Base-by-base conservation (phyloP, 2,329 filamentous ascomycete species). In the Ophiostoma perfectum region DNA sequence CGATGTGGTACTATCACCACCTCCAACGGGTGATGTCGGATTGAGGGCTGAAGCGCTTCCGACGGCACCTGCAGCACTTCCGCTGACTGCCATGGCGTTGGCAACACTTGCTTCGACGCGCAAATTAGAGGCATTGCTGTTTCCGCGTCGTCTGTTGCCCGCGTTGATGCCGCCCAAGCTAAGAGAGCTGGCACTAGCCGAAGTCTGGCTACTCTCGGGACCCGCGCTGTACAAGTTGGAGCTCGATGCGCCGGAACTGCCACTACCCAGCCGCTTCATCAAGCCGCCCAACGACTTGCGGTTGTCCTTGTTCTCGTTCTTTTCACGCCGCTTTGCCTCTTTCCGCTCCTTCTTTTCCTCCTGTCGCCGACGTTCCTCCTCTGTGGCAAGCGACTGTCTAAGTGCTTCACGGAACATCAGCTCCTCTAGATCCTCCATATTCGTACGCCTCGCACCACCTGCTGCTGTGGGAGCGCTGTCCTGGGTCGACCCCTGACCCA, bases 331-430 rank as follows among this genome's bases (percentile, higher is more conserved):
- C 81, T 96, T 97, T 1, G 90, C 89, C 70, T 94, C 90, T 75
- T 96, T 97, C 39, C 84, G 85, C 0, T 85, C 84, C 69, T 92
- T 91, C 76, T 93, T 94, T 66, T 95, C 91, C 65, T 90, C 89
- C 74, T 92, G 95, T 64, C 86, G 89, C 73, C 92, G 90, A n/a
- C 94, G 86, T 58, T 98, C 94, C 74, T 98, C 94, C 76, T 99
- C 95, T 1, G 92, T 89, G 0, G 90, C 93, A n/a, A 99, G 81
- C 64, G 93, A 97, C 42, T 97, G 78, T 52, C 95, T 85, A 64
- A 99, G 96, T 0, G 95, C 95, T 77, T 99, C 95, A 83, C 95
- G 92, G 82, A 98, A 93, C 95, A 99, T 99, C 82, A 99, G 91
- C 65, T 97, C 94, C 76, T 99, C 95, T 0, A 98, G 83, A 73